A percentile compares a stretch with the other conserved stretches of the same genome.
These are phyloP conservation scores for Aspergillus sp. DNA, from an alignment of 2,329 filamentous ascomycete genomes.

Conservation along the genomic window DNA sequence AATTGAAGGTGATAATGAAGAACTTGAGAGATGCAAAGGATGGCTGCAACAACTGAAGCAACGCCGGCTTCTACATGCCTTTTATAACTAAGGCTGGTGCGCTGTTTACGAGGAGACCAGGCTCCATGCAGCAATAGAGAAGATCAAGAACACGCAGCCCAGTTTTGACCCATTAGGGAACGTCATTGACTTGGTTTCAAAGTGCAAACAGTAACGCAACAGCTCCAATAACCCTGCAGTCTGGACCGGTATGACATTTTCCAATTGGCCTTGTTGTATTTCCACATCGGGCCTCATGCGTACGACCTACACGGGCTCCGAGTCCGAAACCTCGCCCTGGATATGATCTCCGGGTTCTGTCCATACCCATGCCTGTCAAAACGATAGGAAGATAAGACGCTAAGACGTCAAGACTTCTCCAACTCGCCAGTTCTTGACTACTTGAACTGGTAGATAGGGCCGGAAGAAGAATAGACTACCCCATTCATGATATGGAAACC, in stretches of 20 bases:
- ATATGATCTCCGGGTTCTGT: too few species aligned
- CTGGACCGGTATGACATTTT: not conserved
- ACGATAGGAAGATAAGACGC: not conserved
- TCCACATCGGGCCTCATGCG: not conserved
- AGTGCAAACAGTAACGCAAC: not conserved
- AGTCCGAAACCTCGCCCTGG: too few species aligned
- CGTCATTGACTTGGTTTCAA: not conserved
- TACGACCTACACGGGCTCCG: not conserved
- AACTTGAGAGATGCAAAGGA: not conserved
- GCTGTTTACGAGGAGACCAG: too few species aligned
- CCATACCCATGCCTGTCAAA: too few species aligned
- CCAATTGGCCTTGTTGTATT: not conserved
- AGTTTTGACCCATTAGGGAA: not conserved
- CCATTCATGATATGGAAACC: too few species aligned
- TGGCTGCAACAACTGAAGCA: not conserved
- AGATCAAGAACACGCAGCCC: too few species aligned
- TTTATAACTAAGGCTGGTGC: not conserved
- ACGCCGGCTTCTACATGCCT: too few species aligned
- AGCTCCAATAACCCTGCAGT: not conserved
- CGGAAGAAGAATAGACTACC: too few species aligned
- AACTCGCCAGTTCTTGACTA: too few species aligned
- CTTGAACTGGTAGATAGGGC: too few species aligned
- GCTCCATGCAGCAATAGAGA: not conserved
- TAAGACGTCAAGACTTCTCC: not conserved
- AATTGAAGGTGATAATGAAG: not conserved